phyloP scores from a whole-genome alignment of 2,329 filamentous ascomycete genomes.

The Fusarium proliferatum region DNA sequence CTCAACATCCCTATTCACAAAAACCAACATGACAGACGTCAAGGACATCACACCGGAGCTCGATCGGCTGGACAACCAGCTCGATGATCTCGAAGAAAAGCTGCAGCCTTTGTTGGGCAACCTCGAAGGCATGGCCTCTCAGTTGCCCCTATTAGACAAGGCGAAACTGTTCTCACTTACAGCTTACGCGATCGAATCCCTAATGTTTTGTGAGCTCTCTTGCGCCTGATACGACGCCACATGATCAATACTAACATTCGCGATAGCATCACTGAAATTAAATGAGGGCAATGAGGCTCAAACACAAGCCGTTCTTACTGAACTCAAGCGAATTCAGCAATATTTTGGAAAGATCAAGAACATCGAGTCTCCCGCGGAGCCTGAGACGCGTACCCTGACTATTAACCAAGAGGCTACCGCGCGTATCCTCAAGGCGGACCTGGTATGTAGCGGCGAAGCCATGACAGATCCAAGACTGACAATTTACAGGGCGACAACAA shows the following conservation, averaged over 20 bases:
- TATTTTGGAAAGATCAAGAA: slow-evolving; percentile 94
- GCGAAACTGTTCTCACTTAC: slow-evolving; percentile 92
- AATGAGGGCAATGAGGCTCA: slow-evolving; percentile 80
- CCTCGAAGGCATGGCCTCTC: slow-evolving; percentile 75
- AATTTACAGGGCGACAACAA: slow-evolving; percentile 60
- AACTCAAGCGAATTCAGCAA: slow-evolving; percentile 86
- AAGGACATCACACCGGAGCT: slow-evolving; percentile 74
- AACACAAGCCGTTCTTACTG: slow-evolving; percentile 84
- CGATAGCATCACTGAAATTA: slow-evolving; percentile 75
- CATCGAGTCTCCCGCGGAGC: slow-evolving; percentile 67
- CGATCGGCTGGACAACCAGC: slow-evolving; percentile 78
- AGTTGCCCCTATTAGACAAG: slow-evolving; percentile 91
- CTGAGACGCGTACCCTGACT: slow-evolving; percentile 62
- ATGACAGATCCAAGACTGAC: slow-evolving; percentile 25
- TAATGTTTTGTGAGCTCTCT: slow-evolving; percentile 78
- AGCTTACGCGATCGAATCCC: slow-evolving; percentile 89
- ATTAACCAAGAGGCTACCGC: slow-evolving; percentile 82
- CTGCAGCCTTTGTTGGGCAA: slow-evolving; percentile 78
- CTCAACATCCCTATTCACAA: neutral
- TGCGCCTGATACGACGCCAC: too few relatives aligned
- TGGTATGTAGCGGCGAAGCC: slow-evolving; percentile 63
- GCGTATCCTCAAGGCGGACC: slow-evolving; percentile 83
- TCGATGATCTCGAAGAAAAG: slow-evolving; percentile 81
- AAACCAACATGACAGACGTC: slow-evolving; percentile 52
- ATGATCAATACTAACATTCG: neutral